Conservation (phyloP, 2,329 filamentous ascomycete genomes). For the Fusarium hainanense region DNA sequence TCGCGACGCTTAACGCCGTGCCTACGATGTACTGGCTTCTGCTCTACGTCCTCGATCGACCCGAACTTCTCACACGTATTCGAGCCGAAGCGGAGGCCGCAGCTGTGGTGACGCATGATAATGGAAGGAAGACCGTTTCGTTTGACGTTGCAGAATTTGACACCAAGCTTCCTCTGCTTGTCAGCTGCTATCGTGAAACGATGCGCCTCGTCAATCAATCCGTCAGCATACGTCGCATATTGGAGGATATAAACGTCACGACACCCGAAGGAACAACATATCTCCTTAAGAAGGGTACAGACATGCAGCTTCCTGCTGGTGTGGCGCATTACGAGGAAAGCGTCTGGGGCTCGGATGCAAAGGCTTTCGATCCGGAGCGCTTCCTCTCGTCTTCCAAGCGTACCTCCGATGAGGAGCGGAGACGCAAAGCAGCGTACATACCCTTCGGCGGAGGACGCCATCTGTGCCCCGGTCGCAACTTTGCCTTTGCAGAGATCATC, state of each 20-base stretch:
- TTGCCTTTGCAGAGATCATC: constrained; percentile 51
- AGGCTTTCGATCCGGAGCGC: constrained; percentile 41
- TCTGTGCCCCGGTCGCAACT: constrained; percentile 50
- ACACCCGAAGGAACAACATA: constrained; percentile 42
- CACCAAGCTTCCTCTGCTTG: constrained; percentile 55
- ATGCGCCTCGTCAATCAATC: constrained; percentile 55
- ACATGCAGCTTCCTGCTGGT: constrained; percentile 45
- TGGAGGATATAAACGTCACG: constrained; percentile 53
- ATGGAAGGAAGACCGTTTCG: constrained; percentile 17
- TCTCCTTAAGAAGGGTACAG: constrained; percentile 47
- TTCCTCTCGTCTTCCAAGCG: constrained; percentile 27
- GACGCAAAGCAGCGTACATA: constrained; percentile 41
- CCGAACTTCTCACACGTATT: constrained; percentile 37
- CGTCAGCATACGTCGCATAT: constrained; percentile 54
- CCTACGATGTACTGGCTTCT: constrained; percentile 54
- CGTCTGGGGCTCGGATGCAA: constrained; percentile 42
- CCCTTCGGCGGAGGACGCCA: constrained; percentile 51
- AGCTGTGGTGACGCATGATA: background rate
- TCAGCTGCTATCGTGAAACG: constrained; percentile 58
- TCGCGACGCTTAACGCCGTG: constrained; percentile 51
- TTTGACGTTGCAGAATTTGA: constrained; percentile 55
- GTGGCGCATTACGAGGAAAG: constrained; percentile 38
- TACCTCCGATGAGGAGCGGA: constrained; percentile 20
- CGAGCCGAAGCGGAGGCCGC: constrained; percentile 35
- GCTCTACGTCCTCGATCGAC: constrained; percentile 45